phyloP scores from a whole-genome alignment of 352 stramenopile genomes.

The Phytophthora sojae region DNA sequence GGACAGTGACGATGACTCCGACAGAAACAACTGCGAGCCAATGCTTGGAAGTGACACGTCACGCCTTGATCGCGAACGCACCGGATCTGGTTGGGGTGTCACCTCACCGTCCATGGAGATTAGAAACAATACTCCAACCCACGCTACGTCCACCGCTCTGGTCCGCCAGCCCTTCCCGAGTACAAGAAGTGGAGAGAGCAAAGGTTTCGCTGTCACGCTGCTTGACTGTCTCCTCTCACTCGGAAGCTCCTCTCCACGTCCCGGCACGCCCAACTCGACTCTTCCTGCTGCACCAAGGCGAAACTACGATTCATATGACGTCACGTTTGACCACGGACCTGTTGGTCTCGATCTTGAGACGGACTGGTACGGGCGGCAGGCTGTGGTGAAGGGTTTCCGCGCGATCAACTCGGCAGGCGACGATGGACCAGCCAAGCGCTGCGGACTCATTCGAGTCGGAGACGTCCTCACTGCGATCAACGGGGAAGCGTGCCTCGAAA shows the following conservation, averaged over 20 bases:
- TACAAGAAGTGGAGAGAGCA: slow-evolving; percentile 16
- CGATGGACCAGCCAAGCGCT: slow-evolving; percentile 63
- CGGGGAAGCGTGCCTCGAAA: slow-evolving; percentile 70
- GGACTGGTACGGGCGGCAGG: slow-evolving; percentile 78
- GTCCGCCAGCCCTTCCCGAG: slow-evolving; percentile 19
- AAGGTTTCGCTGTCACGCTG: slow-evolving; percentile 28
- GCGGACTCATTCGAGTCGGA: slow-evolving; percentile 67
- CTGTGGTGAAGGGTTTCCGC: slow-evolving; percentile 77
- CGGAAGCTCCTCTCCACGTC: slow-evolving; percentile 23
- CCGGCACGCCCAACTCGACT: not conserved
- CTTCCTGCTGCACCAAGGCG: slow-evolving; percentile 9
- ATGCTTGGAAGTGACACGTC: slow-evolving; percentile 15
- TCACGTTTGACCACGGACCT: slow-evolving; percentile 68
- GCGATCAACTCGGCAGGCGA: slow-evolving; percentile 48
- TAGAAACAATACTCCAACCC: slow-evolving; percentile 35
- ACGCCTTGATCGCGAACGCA: slow-evolving; percentile 19
- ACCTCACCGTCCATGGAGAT: slow-evolving; percentile 17
- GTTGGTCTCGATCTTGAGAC: slow-evolving; percentile 77
- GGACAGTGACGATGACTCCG: slow-evolving; percentile 17
- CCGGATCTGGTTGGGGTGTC: slow-evolving; percentile 9
- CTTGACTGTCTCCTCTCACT: slow-evolving; percentile 18
- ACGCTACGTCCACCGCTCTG: slow-evolving; percentile 26
- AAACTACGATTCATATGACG: slow-evolving; percentile 77
- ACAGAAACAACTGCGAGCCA: slow-evolving; percentile 16
- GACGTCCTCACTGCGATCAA: slow-evolving; percentile 84